Conservation (phyloP, 768 basidiomycete genomes). For the Amanita jacksonii region DNA sequence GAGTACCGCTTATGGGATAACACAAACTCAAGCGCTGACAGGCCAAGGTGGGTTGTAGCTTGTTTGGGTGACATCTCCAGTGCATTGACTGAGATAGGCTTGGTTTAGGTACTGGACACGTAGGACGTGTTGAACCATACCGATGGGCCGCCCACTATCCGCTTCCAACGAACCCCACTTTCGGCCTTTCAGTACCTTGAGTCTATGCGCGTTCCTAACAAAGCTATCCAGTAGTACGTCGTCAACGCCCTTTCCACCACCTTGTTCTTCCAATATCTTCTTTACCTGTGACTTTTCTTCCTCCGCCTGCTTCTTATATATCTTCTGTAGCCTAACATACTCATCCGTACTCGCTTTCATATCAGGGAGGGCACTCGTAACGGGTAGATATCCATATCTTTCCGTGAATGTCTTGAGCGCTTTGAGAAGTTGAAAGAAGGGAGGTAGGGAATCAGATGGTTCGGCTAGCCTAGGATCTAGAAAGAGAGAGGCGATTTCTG, state of each 20-base stretch:
- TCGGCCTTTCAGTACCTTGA: constrained; percentile 56
- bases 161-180: constrained; percentile 48
- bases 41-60: constrained; percentile 59
- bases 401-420: constrained; percentile 59
- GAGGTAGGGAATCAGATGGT: constrained; percentile 21
- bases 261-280: constrained; percentile 20
- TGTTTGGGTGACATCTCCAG: constrained; percentile 39
- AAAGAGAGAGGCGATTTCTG: constrained; percentile 58
- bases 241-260: constrained; percentile 28
- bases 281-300: constrained; percentile 53
- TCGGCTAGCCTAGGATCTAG: constrained; percentile 38
- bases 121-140: constrained; percentile 25
- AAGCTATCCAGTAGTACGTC: constrained; percentile 57
- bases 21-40: constrained; percentile 37
- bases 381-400: constrained; percentile 58
- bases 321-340: constrained; percentile 76
- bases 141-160: constrained; percentile 32
- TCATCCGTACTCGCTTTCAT: constrained; percentile 86
- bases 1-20: constrained; percentile 3
- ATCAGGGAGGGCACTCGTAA: constrained; percentile 85
- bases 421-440: constrained; percentile 71
- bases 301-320: constrained; percentile 75
- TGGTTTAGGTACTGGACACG: too few species aligned
- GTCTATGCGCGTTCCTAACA: constrained; percentile 70
- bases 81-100: constrained; percentile 26